Conservation (phyloP, 345 rosid genomes). For the Eucalyptus grandis region DNA sequence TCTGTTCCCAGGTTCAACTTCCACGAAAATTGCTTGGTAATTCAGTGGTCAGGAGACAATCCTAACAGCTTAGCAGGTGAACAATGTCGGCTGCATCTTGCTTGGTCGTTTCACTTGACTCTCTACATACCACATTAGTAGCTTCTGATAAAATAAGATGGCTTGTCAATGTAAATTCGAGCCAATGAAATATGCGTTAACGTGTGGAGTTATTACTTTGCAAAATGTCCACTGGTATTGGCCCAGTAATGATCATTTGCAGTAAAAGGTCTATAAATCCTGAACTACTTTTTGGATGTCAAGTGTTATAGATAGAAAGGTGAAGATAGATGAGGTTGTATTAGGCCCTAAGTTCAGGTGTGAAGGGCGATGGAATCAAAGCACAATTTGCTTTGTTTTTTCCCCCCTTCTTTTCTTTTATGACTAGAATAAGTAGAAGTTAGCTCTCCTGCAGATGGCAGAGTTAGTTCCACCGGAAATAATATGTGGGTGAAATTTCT, state of each 20-base stretch:
- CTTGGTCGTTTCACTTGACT: background rate
- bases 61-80: constrained; percentile 98
- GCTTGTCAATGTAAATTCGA: background rate
- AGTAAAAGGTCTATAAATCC: background rate
- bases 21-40: constrained; percentile 53
- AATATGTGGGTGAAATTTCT: background rate
- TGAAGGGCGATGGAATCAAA: background rate
- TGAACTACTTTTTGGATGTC: background rate
- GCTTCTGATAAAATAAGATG: background rate
- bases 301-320: background rate
- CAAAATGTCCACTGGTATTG: background rate
- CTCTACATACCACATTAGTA: background rate
- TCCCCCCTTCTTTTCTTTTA: too few species aligned
- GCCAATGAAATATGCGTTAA: background rate
- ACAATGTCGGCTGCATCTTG: background rate
- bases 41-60: constrained; percentile 99
- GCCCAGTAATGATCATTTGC: background rate
- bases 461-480: background rate
- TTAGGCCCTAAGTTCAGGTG: background rate
- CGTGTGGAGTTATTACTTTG: background rate
- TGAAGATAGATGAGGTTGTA: background rate
- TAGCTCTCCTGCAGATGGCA: background rate
- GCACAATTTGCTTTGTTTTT: background rate
- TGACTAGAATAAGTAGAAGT: background rate
- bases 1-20: constrained; percentile 45